These are phyloP conservation scores for Byssothecium circinans DNA, from an alignment of 2,329 filamentous ascomycete genomes.

Conservation along the genomic window DNA sequence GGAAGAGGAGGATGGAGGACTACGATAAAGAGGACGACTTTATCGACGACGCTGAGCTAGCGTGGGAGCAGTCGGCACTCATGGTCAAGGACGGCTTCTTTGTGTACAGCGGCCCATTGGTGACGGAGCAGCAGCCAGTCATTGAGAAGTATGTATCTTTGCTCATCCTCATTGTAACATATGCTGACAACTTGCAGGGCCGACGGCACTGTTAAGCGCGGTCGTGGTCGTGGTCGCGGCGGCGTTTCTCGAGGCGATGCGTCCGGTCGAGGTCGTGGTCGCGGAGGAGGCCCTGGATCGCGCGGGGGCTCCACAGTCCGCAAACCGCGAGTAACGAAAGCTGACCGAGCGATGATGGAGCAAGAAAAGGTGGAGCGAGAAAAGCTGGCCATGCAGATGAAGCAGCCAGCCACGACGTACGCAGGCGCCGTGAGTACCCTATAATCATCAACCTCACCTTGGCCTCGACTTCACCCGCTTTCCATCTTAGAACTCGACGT, in stretches of 20 bases:
- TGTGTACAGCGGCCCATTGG: conserved; percentile 89
- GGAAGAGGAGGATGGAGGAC: conserved; percentile 74
- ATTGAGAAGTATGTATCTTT: conserved; percentile 59
- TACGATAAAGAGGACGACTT: conserved; percentile 70
- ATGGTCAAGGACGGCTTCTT: conserved; percentile 97
- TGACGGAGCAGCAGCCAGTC: conserved; percentile 79
- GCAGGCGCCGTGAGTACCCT: conserved; percentile 12
- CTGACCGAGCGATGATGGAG: conserved; percentile 78
- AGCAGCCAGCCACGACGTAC: conserved; percentile 20
- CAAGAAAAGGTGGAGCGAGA: conserved; percentile 79
- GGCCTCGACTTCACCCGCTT: not conserved
- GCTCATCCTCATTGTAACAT: not conserved
- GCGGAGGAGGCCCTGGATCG: conserved; percentile 65
- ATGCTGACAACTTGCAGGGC: conserved; percentile 55
- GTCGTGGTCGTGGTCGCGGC: conserved; percentile 59
- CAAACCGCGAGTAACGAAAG: conserved; percentile 85
- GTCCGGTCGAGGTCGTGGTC: conserved; percentile 47
- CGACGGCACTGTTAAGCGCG: conserved; percentile 72
- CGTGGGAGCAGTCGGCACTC: conserved; percentile 94
- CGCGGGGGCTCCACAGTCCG: conserved; percentile 73
- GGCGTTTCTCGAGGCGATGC: conserved; percentile 48
- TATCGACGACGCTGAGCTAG: conserved; percentile 86
- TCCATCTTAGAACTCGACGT: conserved; percentile 1
- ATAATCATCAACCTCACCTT: conserved; percentile 4
- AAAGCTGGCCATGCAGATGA: conserved; percentile 44